These are phyloP conservation scores for Heimioporus punctisporus DNA, from an alignment of 1,284 basidiomycete genomes.

Conservation along the genomic window DNA sequence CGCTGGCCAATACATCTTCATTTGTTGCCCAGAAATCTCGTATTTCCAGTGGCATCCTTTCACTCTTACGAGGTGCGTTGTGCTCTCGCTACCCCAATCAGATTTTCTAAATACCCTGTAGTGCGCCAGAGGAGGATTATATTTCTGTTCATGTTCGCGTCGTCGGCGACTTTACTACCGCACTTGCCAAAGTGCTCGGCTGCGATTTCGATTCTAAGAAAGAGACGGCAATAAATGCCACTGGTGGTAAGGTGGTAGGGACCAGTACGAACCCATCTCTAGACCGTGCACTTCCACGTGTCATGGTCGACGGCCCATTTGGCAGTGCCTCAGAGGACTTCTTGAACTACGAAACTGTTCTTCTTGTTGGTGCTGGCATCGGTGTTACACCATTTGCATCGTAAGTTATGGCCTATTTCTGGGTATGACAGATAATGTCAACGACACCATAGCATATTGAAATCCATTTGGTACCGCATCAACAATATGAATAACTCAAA, in stretches of 20 bases:
- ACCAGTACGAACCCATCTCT: constrained; percentile 60
- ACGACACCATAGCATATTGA: constrained; percentile 62
- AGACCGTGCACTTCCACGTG: constrained; percentile 76
- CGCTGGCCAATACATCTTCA: constrained; percentile 90
- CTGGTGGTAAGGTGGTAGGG: constrained; percentile 60
- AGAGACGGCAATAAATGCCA: constrained; percentile 43
- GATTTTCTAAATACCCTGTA: constrained; percentile 22
- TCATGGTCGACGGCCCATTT: constrained; percentile 92
- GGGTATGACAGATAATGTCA: background rate
- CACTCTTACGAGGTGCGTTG: constrained; percentile 74
- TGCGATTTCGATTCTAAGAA: constrained; percentile 74
- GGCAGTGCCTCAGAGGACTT: constrained; percentile 87
- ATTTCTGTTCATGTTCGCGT: constrained; percentile 90
- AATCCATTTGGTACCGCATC: constrained; percentile 95
- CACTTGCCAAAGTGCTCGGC: constrained; percentile 79
- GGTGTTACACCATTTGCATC: constrained; percentile 94
- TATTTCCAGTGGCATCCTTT: constrained; percentile 97
- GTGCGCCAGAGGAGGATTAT: constrained; percentile 90
- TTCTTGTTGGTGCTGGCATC: constrained; percentile 89
- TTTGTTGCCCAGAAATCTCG: constrained; percentile 84
- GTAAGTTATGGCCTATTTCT: constrained; percentile 41
- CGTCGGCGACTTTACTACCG: constrained; percentile 85
- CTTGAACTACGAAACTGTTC: constrained; percentile 82
- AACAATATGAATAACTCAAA: constrained; percentile 76
- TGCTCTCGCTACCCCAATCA: background rate